These are phyloP conservation scores for Anthostomella pinea DNA, from an alignment of 2,329 filamentous ascomycete genomes.

Conservation along the genomic window DNA sequence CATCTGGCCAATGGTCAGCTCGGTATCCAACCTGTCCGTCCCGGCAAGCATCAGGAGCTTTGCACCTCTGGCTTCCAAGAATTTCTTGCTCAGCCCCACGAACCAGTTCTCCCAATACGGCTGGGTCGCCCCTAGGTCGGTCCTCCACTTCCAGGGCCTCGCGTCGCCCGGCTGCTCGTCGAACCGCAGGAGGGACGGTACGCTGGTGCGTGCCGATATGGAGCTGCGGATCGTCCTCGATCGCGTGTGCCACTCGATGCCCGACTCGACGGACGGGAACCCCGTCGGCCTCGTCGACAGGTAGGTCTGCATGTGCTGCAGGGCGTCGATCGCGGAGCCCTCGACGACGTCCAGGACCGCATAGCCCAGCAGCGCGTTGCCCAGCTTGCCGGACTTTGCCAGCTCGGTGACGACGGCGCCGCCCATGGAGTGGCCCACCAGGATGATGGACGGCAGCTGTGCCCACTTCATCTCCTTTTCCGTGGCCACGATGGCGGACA, in stretches of 20 bases:
- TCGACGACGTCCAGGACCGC: slow-evolving; percentile 94
- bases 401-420: slow-evolving; percentile 87
- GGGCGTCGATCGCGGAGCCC: slow-evolving; percentile 89
- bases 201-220: slow-evolving; percentile 80
- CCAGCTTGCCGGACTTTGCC: slow-evolving; percentile 65
- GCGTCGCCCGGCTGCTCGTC: slow-evolving; percentile 24
- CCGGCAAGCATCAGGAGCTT: slow-evolving; percentile 32
- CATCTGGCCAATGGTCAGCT: slow-evolving; percentile 35
- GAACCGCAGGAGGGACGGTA: slow-evolving; percentile 69
- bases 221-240: slow-evolving; percentile 83
- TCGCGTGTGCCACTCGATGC: slow-evolving; percentile 91
- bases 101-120: slow-evolving; percentile 97
- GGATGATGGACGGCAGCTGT: slow-evolving; percentile 68
- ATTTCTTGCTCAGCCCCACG: slow-evolving; percentile 80
- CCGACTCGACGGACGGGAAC: slow-evolving; percentile 74
- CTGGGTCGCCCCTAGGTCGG: slow-evolving; percentile 78
- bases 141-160: slow-evolving; percentile 77
- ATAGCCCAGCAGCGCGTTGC: slow-evolving; percentile 72
- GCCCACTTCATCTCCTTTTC: slow-evolving; percentile 69
- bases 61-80: slow-evolving; percentile 71
- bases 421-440: slow-evolving; percentile 90
- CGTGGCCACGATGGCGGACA: slow-evolving; percentile 66
- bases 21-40: slow-evolving; percentile 35
- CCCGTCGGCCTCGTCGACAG: slow-evolving; percentile 74
- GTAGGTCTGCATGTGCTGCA: slow-evolving; percentile 92